Evolutionary conservation across 768 basidiomycete species (phyloP).

Genomic region (Chalciporus piperatus): DNA sequence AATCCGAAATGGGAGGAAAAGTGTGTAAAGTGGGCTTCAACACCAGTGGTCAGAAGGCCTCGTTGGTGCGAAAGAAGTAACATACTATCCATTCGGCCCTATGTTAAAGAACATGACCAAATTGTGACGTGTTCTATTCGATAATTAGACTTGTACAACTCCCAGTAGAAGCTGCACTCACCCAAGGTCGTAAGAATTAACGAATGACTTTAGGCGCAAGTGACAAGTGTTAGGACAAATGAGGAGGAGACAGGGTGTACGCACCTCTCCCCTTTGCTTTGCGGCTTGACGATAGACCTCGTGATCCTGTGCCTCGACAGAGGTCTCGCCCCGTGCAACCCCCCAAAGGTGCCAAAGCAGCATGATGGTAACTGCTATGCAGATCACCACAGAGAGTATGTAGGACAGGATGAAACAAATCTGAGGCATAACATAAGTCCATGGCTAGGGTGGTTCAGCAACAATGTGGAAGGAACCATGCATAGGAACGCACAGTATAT

Average conservation of each 20-base stretch:
- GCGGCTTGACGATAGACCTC: conserved; percentile 73
- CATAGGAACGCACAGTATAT: conserved; percentile 36
- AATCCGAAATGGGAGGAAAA: conserved; percentile 79
- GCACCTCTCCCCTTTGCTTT: conserved; percentile 63
- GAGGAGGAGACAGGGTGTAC: conserved; percentile 19
- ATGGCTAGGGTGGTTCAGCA: conserved; percentile 31
- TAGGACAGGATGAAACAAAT: conserved; percentile 71
- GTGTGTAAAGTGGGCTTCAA: conserved; percentile 66
- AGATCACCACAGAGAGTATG: conserved; percentile 72
- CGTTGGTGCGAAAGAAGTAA: conserved; percentile 15
- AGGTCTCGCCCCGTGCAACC: conserved; percentile 73
- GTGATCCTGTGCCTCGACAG: conserved; percentile 89
- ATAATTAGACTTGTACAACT: not conserved
- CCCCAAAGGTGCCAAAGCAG: conserved; percentile 70
- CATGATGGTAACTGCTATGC: conserved; percentile 73
- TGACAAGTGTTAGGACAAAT: not conserved
- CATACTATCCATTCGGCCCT: conserved; percentile 78
- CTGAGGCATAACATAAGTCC: conserved; percentile 65
- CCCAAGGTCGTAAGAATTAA: conserved; percentile 93
- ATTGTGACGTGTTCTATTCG: conserved; percentile 52
- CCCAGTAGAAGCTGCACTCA: conserved; percentile 29
- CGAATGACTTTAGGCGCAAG: conserved; percentile 52
- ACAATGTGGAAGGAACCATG: not conserved
- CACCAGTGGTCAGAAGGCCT: not conserved
- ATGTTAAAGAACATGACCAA: conserved; percentile 86